Conservation (phyloP, 352 stramenopile genomes). For the Pythium dissimile region DNA sequence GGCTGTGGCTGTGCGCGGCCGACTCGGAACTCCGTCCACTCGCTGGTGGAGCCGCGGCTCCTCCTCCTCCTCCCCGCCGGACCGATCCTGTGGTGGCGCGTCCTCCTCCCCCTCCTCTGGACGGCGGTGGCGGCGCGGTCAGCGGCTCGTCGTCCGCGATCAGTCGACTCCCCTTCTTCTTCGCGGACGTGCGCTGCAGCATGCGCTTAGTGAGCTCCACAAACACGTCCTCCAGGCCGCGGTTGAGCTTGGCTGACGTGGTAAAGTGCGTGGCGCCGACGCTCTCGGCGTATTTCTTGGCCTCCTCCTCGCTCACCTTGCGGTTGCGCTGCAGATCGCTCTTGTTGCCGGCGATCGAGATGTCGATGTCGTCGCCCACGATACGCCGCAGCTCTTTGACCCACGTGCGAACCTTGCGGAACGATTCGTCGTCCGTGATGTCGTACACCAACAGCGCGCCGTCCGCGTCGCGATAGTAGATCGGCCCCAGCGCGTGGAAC, state of each 20-base stretch:
- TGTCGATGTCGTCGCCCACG: constrained; percentile 89
- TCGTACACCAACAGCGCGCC: constrained; percentile 90
- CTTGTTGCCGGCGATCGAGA: constrained; percentile 93
- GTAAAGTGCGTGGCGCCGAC: constrained; percentile 88
- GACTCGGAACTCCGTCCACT: constrained; percentile 18
- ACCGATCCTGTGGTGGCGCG: constrained; percentile 9
- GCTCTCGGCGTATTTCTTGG: constrained; percentile 78
- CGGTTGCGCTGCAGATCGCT: constrained; percentile 87
- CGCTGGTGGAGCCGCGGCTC: not conserved
- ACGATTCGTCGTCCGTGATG: constrained; percentile 91
- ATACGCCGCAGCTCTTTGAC: constrained; percentile 90
- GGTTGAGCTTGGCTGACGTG: constrained; percentile 91
- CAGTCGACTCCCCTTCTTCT: constrained; percentile 77
- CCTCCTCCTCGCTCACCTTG: constrained; percentile 86
- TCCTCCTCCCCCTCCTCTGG: not conserved
- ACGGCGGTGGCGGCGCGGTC: constrained; percentile 24
- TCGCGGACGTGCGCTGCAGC: constrained; percentile 53
- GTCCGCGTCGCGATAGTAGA: constrained; percentile 91
- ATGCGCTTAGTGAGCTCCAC: constrained; percentile 86
- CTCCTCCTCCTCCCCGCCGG: not conserved
- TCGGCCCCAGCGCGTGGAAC: constrained; percentile 83
- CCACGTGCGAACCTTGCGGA: constrained; percentile 91
- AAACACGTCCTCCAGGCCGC: constrained; percentile 90
- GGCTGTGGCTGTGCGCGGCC: not conserved
- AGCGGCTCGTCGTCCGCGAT: constrained; percentile 78